These are phyloP conservation scores for Lentithecium fluviatile DNA, from an alignment of 495 filamentous ascomycete species.

Conservation along the genomic window DNA sequence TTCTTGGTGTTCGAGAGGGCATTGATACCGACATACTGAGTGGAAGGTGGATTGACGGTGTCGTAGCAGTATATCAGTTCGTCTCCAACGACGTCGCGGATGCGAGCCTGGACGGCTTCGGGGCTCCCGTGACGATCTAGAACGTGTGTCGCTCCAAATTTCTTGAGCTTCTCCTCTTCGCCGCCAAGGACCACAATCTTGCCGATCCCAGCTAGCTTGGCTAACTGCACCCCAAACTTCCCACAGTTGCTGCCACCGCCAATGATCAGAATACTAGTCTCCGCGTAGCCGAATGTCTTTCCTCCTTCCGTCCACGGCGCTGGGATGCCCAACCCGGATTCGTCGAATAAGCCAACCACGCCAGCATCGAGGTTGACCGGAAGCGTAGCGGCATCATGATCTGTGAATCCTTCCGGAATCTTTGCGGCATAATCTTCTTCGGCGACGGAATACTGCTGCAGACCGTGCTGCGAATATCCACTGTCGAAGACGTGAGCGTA, in stretches of 20 bases:
- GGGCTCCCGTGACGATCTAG: slow-evolving; percentile 32
- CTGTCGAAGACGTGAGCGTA: not conserved
- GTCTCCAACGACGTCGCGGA: slow-evolving; percentile 40
- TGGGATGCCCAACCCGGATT: slow-evolving; percentile 26
- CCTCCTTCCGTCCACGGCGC: slow-evolving; percentile 21
- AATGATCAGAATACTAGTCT: slow-evolving; percentile 37
- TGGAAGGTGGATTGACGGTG: slow-evolving; percentile 29
- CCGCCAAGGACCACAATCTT: slow-evolving; percentile 35
- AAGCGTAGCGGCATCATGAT: slow-evolving; percentile 39
- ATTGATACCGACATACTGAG: slow-evolving; percentile 35
- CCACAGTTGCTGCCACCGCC: slow-evolving; percentile 38
- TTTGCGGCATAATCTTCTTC: slow-evolving; percentile 27
- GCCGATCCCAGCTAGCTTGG: slow-evolving; percentile 36
- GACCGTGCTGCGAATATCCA: slow-evolving; percentile 2
- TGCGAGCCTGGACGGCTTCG: slow-evolving; percentile 32
- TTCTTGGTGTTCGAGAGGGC: slow-evolving; percentile 38
- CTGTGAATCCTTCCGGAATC: slow-evolving; percentile 35
- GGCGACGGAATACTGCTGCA: slow-evolving; percentile 41
- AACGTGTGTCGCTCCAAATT: slow-evolving; percentile 33
- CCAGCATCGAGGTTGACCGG: slow-evolving; percentile 35
- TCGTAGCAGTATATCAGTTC: slow-evolving; percentile 42
- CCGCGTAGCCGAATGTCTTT: slow-evolving; percentile 33
- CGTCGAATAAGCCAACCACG: slow-evolving; percentile 40
- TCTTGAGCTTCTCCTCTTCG: slow-evolving; percentile 19
- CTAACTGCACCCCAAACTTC: slow-evolving; percentile 23